Evolutionary conservation across 495 filamentous ascomycete species (phyloP).

Genomic region (Penicillium maclennaniae): DNA sequence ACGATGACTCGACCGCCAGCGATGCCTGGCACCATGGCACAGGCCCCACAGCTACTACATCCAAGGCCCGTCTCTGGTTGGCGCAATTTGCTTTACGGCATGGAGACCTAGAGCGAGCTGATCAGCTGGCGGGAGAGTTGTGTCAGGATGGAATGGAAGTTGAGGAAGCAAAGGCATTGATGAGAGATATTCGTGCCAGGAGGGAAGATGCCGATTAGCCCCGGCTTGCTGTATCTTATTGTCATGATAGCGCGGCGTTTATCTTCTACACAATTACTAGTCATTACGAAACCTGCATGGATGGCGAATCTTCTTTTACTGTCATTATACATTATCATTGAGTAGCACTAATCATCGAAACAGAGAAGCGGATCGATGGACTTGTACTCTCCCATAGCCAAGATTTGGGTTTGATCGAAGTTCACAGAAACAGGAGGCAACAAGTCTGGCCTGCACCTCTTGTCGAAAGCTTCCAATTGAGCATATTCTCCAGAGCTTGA

Average conservation of each 20-base stretch:
- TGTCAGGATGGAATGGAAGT: slow-evolving; percentile 97
- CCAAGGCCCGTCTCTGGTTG: slow-evolving; percentile 91
- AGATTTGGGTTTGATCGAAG: slow-evolving; percentile 19
- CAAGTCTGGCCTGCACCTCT: background rate
- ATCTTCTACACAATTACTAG: background rate
- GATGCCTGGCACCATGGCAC: slow-evolving; percentile 50
- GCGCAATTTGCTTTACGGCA: slow-evolving; percentile 72
- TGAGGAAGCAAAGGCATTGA: slow-evolving; percentile 94
- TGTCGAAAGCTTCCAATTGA: background rate
- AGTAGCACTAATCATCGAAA: background rate
- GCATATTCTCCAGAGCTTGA: background rate
- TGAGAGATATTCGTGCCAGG: slow-evolving; percentile 81
- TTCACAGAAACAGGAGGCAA: slow-evolving; percentile 5
- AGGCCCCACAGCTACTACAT: slow-evolving; percentile 83
- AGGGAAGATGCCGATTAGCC: slow-evolving; percentile 50
- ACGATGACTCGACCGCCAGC: slow-evolving; percentile 45
- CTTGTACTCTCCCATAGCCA: slow-evolving; percentile 24
- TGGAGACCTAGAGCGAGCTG: slow-evolving; percentile 69
- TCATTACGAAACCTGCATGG: slow-evolving; percentile 1
- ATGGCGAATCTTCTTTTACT: background rate
- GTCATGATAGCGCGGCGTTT: slow-evolving; percentile 22
- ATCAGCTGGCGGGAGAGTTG: slow-evolving; percentile 80
- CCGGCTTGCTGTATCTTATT: slow-evolving; percentile 10
- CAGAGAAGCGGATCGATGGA: slow-evolving; percentile 12
- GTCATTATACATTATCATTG: background rate